Evolutionary conservation across 1,284 basidiomycete genomes (phyloP).

Genomic region (Moesziomyces sp.): DNA sequence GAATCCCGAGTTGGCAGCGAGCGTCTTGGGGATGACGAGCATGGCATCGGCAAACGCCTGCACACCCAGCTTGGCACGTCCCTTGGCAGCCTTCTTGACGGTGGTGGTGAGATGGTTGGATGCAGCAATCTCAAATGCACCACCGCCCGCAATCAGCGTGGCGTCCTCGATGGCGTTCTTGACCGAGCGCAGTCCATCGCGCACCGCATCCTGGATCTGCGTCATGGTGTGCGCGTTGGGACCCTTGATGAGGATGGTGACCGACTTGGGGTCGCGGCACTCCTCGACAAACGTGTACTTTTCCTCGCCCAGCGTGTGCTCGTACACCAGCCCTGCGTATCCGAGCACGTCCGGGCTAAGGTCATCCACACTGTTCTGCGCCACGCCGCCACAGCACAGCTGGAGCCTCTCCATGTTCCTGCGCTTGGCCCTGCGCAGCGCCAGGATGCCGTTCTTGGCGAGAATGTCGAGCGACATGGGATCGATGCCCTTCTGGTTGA

Average conservation of each 20-base stretch:
- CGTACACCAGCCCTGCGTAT: constrained; percentile 97
- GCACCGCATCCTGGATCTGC: constrained; percentile 95
- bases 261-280: constrained; percentile 93
- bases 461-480: constrained; percentile 95
- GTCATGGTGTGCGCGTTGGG: constrained; percentile 96
- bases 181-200: constrained; percentile 93
- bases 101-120: constrained; percentile 79
- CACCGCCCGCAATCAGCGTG: constrained; percentile 88
- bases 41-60: constrained; percentile 96
- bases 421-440: constrained; percentile 92
- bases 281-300: constrained; percentile 99
- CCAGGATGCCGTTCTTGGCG: constrained; percentile 96
- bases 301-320: constrained; percentile 98
- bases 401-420: constrained; percentile 71
- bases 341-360: constrained; percentile 89
- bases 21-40: constrained; percentile 87
- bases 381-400: constrained; percentile 90
- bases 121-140: constrained; percentile 97
- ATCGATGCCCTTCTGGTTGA: constrained; percentile 99
- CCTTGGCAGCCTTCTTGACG: constrained; percentile 88
- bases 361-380: constrained; percentile 98
- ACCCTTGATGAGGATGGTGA: constrained; percentile 87
- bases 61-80: constrained; percentile 96
- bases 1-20: constrained; percentile 95
- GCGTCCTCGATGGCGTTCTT: constrained; percentile 97